Percentiles rank a stretch among this genome's conserved stretches.
Evolutionary conservation across 2,329 filamentous ascomycete species (phyloP).

Genomic region (Aspergillus thermomutatus): DNA sequence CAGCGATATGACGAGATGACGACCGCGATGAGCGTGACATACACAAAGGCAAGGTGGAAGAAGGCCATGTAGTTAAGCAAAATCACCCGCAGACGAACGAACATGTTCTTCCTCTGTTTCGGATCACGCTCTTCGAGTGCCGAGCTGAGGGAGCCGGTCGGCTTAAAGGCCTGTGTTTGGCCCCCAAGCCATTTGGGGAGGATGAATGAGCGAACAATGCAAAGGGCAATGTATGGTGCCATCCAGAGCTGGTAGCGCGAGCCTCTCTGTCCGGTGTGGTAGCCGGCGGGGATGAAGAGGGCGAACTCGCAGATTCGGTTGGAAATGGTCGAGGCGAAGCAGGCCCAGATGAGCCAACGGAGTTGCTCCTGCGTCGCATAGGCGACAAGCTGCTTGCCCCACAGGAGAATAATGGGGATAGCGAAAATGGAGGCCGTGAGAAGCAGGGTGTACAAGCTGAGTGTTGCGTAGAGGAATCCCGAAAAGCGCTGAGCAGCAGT

Average conservation of each 20-base stretch:
- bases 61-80: constrained; percentile 55
- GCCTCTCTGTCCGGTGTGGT: constrained; percentile 57
- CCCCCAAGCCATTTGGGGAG: constrained; percentile 60
- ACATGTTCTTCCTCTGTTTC: constrained; percentile 40
- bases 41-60: constrained; percentile 56
- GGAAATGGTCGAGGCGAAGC: constrained; percentile 50
- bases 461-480: constrained; percentile 55
- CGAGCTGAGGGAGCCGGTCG: constrained; percentile 57
- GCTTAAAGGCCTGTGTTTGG: constrained; percentile 57
- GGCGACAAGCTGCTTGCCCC: constrained; percentile 56
- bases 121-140: constrained; percentile 57
- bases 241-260: constrained; percentile 60
- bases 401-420: constrained; percentile 57
- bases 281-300: constrained; percentile 59
- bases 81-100: constrained; percentile 53
- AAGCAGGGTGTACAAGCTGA: constrained; percentile 56
- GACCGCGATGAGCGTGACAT: constrained; percentile 52
- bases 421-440: constrained; percentile 55
- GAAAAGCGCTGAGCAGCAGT: constrained; percentile 56
- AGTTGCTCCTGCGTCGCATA: constrained; percentile 53
- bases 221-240: constrained; percentile 59
- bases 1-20: constrained; percentile 51
- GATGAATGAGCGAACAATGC: constrained; percentile 56
- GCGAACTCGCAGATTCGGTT: constrained; percentile 57
- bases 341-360: constrained; percentile 57